Percentiles rank a stretch among this genome's conserved stretches.
Conservation (phyloP, 2,329 filamentous ascomycete species). For the Microcyclospora tardicrescens region DNA sequence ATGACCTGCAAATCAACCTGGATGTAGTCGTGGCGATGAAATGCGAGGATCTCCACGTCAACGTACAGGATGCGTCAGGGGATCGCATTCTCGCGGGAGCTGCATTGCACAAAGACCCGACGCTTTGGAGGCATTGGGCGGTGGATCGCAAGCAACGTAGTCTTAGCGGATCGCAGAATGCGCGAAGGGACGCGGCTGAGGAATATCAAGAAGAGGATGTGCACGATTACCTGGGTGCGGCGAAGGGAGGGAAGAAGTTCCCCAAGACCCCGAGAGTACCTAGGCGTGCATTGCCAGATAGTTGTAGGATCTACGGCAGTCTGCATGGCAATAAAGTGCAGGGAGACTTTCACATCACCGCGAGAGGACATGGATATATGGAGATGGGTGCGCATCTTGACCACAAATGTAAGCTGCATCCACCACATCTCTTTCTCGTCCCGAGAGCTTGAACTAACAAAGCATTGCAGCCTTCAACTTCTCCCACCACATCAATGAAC, state of each 20-base stretch:
- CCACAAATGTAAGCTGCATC: constrained; percentile 51
- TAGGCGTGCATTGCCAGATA: constrained; percentile 43
- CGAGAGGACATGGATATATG: constrained; percentile 85
- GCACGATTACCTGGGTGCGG: constrained; percentile 71
- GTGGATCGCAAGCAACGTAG: constrained; percentile 38
- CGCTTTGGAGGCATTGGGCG: constrained; percentile 72
- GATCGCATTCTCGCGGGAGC: constrained; percentile 78
- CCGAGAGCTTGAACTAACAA: constrained; percentile 2
- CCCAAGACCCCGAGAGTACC: constrained; percentile 58
- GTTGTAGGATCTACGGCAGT: constrained; percentile 80
- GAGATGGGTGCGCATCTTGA: constrained; percentile 70
- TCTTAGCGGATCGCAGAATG: constrained; percentile 21
- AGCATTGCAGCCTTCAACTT: constrained; percentile 71
- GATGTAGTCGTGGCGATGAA: constrained; percentile 86
- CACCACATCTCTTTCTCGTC: not conserved
- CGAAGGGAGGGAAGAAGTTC: constrained; percentile 53
- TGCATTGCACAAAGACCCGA: constrained; percentile 60
- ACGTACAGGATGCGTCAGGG: constrained; percentile 89
- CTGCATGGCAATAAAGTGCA: constrained; percentile 93
- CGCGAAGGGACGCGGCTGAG: constrained; percentile 16
- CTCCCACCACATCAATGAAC: constrained; percentile 87
- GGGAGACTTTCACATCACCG: constrained; percentile 96
- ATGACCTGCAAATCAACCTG: constrained; percentile 83
- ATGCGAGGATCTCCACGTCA: constrained; percentile 81
- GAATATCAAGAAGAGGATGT: constrained; percentile 68